Evolutionary conservation across 768 basidiomycete species (phyloP), one percentile per base, ranked within the genome.

Genomic region (Russula olivacea): DNA sequence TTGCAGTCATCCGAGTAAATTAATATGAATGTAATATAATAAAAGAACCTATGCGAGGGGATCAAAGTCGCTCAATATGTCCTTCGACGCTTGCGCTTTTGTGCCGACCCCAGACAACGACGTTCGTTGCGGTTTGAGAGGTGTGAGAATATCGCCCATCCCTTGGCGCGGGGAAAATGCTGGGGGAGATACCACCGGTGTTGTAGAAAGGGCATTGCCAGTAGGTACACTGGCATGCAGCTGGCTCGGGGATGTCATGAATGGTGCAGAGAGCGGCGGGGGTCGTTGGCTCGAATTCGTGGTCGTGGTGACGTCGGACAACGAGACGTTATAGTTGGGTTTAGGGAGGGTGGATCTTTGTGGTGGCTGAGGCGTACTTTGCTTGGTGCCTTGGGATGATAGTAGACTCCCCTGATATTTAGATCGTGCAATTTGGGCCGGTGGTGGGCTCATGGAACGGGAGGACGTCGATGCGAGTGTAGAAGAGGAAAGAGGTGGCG

Each of bases 11-110:
- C 55, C 38, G 38, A 5, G 40, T 55, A 51, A 21, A 51, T 50
- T 30, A 41, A 49, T 36, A 30, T 36, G 59, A 28, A 34, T 34
- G 23, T 55, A 41, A 34, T 23, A 17, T 52, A 36, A 47, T 40
- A 40, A 40, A 40, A 40, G 38, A 55, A 48, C 66, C 41, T 74
- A 88, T 55, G 81, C 79, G 50, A 90, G 75, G 14, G 91, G 91
- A 76, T 93, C 91, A 70, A 93, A 93, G 71, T 89, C 91, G 25
- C 83, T 83, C 87, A 88, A 91, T 63, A 85, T 85, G 66, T 85
- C 80, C 68, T 86, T 87, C 36, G 83, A 80, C 15, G 80, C 68
- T 52, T 77, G 80, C 66, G 83, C 84, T 17, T 77, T 72, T 7
- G 77, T 67, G 10, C 66, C 34, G 21, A 70, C 65, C 69, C 66